Conservation (phyloP, 1,284 basidiomycete species). For the Apiotrichum porosum region DNA sequence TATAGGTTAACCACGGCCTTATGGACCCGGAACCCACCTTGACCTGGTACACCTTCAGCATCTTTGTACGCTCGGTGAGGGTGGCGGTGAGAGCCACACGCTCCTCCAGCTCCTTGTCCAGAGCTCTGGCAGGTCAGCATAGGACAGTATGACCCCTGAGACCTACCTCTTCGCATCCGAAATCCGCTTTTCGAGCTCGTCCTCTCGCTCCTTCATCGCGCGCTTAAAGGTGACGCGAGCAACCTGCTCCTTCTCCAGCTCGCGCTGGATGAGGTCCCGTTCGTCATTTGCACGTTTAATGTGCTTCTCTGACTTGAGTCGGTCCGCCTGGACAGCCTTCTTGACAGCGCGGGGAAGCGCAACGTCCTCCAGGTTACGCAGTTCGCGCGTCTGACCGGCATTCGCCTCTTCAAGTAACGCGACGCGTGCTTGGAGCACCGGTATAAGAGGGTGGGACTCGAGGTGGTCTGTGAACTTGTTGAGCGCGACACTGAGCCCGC, state of each 20-base stretch:
- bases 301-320: conserved; percentile 4
- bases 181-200: conserved; percentile 13
- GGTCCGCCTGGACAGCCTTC: conserved; percentile 13
- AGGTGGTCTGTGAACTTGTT: conserved; percentile 21
- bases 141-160: neutral
- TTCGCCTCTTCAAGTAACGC: neutral
- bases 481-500: conserved; percentile 24
- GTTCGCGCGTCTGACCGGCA: neutral
- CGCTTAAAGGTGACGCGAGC: conserved; percentile 9
- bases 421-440: conserved; percentile 13
- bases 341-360: conserved; percentile 2
- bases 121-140: conserved; percentile 1
- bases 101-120: conserved; percentile 14
- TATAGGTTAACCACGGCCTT: neutral
- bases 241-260: conserved; percentile 27
- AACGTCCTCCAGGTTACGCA: neutral
- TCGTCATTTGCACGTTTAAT: conserved; percentile 17
- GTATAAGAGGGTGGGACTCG: conserved; percentile 23
- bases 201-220: conserved; percentile 22
- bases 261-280: conserved; percentile 17
- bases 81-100: conserved; percentile 10
- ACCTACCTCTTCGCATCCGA: conserved; percentile 16
- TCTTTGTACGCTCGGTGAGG: conserved; percentile 24
- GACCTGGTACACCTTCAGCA: conserved; percentile 20
- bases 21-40: conserved; percentile 18